Base-by-base conservation (phyloP, 768 basidiomycete genomes). In the Amanita rubescens region DNA sequence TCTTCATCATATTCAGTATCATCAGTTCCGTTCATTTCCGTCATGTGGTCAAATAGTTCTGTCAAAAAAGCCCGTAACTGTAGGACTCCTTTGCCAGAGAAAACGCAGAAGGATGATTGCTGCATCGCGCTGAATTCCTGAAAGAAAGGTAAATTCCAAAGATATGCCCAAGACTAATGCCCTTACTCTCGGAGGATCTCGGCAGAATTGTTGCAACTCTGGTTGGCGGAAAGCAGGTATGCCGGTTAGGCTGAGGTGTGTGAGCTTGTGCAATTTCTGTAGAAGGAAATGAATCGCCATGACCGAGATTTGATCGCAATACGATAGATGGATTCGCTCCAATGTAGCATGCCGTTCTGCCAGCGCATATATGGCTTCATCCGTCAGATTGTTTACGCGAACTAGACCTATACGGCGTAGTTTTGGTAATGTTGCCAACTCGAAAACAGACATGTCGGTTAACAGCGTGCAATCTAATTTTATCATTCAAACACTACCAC, bases 161-260 rank as follows among this genome's bases (percentile, higher is more conserved):
- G 32, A 37, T 5, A 24, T 24, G 9, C 10, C 15, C 46, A 4
- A 15, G n/a, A 3, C 8, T 46, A 11, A 17, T 61, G 30, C 25
- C 76, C 82, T 57, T 61, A 95, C 94, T 63, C 80, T 74, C 12
- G 96, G 96, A 19, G 93, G 87, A 35, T 83, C 77, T 35, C 95
- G 80, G 68, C 96, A 96, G 64, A 91, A 98, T 58, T 81, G 78
- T 66, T 97, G 94, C 53, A 96, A 67, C 59, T 94, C 92, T 27
- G 78, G 74, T 60, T 87, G 80, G 48, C 86, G 81, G 73, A 99
- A 98, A 5, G 92, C 83, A 8, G 85, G 85, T 30, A 99, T 88
- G n/a, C 94, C 96, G n/a, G 96, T 97, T 57, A 99, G 70, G 67
- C 93, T 95, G 44, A 99, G 77, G 71, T 99, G 96, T 1, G 92